These are phyloP conservation scores for Hordeum pubiflorum DNA, from an alignment of 202 grass and related monocot species.

Conservation along the genomic window DNA sequence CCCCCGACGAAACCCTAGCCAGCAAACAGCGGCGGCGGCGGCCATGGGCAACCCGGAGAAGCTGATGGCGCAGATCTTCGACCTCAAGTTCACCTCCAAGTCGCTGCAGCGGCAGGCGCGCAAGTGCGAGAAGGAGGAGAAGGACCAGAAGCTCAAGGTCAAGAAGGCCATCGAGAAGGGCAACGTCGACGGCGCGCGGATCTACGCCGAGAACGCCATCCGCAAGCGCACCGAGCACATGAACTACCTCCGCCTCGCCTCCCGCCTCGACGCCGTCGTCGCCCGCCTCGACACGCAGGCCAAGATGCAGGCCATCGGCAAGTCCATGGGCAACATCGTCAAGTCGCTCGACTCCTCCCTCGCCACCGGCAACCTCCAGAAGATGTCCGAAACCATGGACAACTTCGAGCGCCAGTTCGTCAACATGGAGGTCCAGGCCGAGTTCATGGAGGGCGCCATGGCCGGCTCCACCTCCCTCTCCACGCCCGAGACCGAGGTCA, in stretches of 20 bases:
- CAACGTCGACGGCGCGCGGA: conserved; percentile 87
- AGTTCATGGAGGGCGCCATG: conserved; percentile 99
- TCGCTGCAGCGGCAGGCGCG: conserved; percentile 86
- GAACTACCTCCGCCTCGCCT: conserved; percentile 92
- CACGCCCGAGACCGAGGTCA: conserved; percentile 94
- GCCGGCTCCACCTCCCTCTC: conserved; percentile 74
- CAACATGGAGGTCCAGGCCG: conserved; percentile 98
- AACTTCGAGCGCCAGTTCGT: conserved; percentile 84
- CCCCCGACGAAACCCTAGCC: background rate
- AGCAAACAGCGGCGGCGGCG: background rate
- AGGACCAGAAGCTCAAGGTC: conserved; percentile 91
- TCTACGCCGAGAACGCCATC: conserved; percentile 98
- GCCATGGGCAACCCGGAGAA: conserved; percentile 79
- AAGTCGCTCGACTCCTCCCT: conserved; percentile 84
- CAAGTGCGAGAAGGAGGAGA: conserved; percentile 99
- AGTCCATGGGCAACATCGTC: conserved; percentile 82
- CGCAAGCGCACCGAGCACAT: conserved; percentile 93
- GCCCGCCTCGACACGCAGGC: conserved; percentile 88
- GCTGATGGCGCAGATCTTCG: conserved; percentile 96
- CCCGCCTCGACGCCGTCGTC: conserved; percentile 90
- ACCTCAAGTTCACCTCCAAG: conserved; percentile 92
- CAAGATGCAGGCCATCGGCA: conserved; percentile 96
- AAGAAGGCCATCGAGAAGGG: conserved; percentile 99
- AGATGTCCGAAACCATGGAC: conserved; percentile 98
- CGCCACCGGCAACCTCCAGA: conserved; percentile 74